Conservation (phyloP, 768 basidiomycete species). For the Lactifluus volemus region DNA sequence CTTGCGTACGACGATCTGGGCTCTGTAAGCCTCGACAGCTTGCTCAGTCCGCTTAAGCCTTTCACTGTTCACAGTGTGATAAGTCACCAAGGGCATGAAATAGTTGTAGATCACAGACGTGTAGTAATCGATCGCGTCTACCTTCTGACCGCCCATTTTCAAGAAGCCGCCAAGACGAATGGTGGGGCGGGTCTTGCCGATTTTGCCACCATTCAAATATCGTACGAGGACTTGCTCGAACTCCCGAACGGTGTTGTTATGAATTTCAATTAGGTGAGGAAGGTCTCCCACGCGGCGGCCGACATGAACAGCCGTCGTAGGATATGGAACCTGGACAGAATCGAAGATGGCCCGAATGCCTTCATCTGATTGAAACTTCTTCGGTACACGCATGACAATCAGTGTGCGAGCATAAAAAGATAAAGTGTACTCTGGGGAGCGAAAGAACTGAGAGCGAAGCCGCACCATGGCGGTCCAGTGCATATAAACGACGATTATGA, state of each 20-base stretch:
- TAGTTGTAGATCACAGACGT: conserved; percentile 44
- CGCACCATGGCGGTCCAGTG: conserved; percentile 75
- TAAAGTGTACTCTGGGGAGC: conserved; percentile 77
- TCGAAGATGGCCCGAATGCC: conserved; percentile 75
- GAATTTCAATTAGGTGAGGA: conserved; percentile 84
- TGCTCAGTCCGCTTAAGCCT: conserved; percentile 56
- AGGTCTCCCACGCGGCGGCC: conserved; percentile 82
- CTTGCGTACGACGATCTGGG: conserved; percentile 61
- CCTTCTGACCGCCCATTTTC: conserved; percentile 76
- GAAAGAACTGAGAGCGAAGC: conserved; percentile 82
- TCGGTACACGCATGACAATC: conserved; percentile 70
- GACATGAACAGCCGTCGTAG: conserved; percentile 85
- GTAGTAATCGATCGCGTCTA: conserved; percentile 91
- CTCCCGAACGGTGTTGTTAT: conserved; percentile 90
- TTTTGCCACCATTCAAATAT: conserved; percentile 76
- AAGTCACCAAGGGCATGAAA: neutral
- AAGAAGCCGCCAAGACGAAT: conserved; percentile 71
- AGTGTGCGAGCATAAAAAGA: conserved; percentile 94
- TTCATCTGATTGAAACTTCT: conserved; percentile 75
- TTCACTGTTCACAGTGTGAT: conserved; percentile 23
- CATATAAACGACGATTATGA: conserved; percentile 60
- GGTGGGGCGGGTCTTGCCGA: conserved; percentile 74
- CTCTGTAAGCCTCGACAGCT: conserved; percentile 64
- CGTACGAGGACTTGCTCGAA: conserved; percentile 84
- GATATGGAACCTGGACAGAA: conserved; percentile 66